Percentiles rank a stretch among this genome's conserved stretches.
Evolutionary conservation across 2,329 filamentous ascomycete species (phyloP).

Genomic region (Fusarium humuli): DNA sequence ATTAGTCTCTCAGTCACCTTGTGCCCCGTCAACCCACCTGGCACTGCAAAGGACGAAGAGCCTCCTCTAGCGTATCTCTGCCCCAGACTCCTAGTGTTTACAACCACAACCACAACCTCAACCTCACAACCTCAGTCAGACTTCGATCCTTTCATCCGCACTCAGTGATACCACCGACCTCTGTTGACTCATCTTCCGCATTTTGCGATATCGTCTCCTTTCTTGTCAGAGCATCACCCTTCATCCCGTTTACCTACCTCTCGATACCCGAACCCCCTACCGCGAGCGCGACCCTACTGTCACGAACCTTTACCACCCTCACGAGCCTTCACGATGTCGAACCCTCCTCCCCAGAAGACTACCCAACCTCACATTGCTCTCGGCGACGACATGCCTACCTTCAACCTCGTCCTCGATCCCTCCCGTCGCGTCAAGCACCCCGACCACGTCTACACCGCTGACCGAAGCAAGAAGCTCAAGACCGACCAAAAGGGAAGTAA

Average conservation of each 20-base stretch:
- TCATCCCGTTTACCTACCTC: too few species aligned
- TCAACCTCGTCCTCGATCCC: not conserved
- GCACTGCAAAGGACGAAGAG: not conserved
- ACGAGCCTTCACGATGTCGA: not conserved
- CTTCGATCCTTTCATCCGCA: not conserved
- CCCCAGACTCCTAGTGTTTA: not conserved
- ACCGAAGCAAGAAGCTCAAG: not conserved
- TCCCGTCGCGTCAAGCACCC: not conserved
- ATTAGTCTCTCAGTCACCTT: not conserved
- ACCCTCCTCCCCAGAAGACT: not conserved
- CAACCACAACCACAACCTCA: not conserved
- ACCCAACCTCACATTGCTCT: not conserved
- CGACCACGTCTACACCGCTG: not conserved
- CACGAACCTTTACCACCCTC: not conserved
- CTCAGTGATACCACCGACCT: not conserved
- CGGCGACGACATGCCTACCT: not conserved
- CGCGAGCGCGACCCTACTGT: not conserved
- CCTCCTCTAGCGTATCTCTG: not conserved
- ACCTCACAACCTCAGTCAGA: not conserved
- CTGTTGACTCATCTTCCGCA: not conserved
- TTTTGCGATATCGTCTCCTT: not conserved
- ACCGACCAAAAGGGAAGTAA: too few species aligned
- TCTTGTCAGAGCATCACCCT: not conserved
- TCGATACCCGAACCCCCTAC: not conserved
- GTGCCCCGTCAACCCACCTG: not conserved